Base-by-base conservation (phyloP, 2,329 filamentous ascomycete species). In the Cladosporium sp. region DNA sequence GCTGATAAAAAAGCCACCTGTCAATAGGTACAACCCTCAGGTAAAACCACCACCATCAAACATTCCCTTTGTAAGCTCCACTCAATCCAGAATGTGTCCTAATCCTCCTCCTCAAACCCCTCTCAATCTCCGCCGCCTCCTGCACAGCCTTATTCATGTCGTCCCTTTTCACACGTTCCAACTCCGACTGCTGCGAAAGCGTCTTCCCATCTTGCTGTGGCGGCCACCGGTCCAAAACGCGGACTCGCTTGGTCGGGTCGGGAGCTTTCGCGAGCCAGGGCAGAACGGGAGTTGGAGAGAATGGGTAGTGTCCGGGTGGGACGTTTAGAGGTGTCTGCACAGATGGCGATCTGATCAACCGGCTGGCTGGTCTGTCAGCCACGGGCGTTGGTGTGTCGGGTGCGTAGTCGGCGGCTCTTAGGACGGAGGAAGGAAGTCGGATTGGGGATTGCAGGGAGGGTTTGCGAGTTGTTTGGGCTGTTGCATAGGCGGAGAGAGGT, bases 71-170 rank as follows among this genome's bases (percentile, higher is more conserved):
- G 3, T 11, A 33, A 12, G 30, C 29, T 13, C 13, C 27, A 7
- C 19, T 19, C 29, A 27, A 25, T 11, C 20, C 36, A 6, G 27
- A 29, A 16, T 27, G n/a, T 20, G 29, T 36, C 39, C 38, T 41
- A 13, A 25, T 13, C 2, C 32, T 30, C 53, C 54, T 53, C 29
- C 55, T 54, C 32, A 43, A 43, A 41, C 48, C 42, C 39, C 57
- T 49, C 52, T 61, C 59, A 20, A 52, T 41, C 12, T 50, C 54
- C 8, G 59, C 57, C 40, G 57, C 57, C 22, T 59, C 54, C 50
- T 55, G 53, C 40, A 57, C 55, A 19, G 55, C 55, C 35, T 49
- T 18, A 38, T 53, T 54, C 47, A 51, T 45, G 20, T 53, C 43
- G 18, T 43, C 41, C 36, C 52, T 40, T 2, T 53, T 38, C 7